Base-by-base conservation (phyloP, 1,284 basidiomycete species). In the Xerocomus amazonicus region DNA sequence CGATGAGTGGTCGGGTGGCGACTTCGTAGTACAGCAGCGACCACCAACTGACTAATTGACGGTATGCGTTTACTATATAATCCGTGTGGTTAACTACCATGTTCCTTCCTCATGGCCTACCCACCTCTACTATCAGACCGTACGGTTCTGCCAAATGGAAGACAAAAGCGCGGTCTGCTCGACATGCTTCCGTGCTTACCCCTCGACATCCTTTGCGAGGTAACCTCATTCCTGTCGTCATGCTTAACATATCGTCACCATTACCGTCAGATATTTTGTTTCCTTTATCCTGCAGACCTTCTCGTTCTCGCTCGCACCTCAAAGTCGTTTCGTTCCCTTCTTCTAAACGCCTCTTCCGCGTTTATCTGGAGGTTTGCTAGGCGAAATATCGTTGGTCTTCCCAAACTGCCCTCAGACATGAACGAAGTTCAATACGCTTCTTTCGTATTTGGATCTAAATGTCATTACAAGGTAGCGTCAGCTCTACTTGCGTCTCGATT, bases 381-480 rank as follows among this genome's bases (percentile, higher is more conserved):
- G 26, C 23, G 31, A 47, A 60, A 57, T 29, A n/a, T 69, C 29
- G 43, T 17, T 10, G 50, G 45, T 9, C 53, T 70, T 27, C 70
- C 69, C 3, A 65, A 69, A 8, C 62, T 56, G 26, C 70, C 61
- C 6, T 33, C 56, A 16, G 62, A 63, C 53, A 38, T 71, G 45
- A 64, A 45, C 32, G 70, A 70, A 45, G 34, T 63, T 32, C 62
- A 60, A 46, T 72, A 70, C 28, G 69, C 69, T n/a, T 56, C 54
- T 26, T 50, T 71, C 4, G 50, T 62, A 4, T 72, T 72, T 45
- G 64, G 67, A 26, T 46, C 17, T 10, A 45, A 34, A n/a, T 69
- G 63, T 44, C 41, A 66, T 42, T 66, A 67, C 26, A 29, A 58
- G 48, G 61, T 64, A 59, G 13, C 32, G 34, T 29, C 14, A 23